Evolutionary conservation across 228 moss, liverwort and hornwort genomes (phyloP).

Genomic region (Sphagnum magellanicum): DNA sequence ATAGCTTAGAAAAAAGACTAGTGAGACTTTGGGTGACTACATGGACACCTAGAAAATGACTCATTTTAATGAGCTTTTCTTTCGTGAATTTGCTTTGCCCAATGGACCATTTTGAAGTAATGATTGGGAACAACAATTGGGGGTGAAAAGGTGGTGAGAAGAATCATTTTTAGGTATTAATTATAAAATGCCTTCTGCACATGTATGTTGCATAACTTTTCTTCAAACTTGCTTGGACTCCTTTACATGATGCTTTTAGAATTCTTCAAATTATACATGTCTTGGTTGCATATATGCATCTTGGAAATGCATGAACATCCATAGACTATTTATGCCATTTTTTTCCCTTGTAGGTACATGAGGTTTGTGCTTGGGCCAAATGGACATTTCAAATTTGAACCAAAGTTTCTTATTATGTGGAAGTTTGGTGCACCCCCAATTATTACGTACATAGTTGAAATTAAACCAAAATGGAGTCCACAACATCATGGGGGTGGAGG

Average conservation of each 20-base stretch:
- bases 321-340: not conserved
- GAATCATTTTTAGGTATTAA: not conserved
- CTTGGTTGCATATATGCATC: not conserved
- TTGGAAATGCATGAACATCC: not conserved
- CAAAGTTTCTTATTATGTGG: not conserved
- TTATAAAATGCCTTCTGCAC: too few relatives aligned
- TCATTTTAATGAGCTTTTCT: not conserved
- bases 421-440: not conserved
- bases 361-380: not conserved
- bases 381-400: not conserved
- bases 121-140: not conserved
- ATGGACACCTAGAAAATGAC: not conserved
- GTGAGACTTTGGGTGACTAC: not conserved
- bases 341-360: not conserved
- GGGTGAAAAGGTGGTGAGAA: not conserved
- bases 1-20: not conserved
- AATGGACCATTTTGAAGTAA: not conserved
- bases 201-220: not conserved
- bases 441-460: not conserved
- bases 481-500: not conserved
- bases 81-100: not conserved
- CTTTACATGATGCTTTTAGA: not conserved
- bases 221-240: not conserved
- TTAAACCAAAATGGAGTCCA: not conserved
- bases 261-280: not conserved